Evolutionary conservation across 495 filamentous ascomycete species (phyloP).

Genomic region (Penicillium dipodomyicola): DNA sequence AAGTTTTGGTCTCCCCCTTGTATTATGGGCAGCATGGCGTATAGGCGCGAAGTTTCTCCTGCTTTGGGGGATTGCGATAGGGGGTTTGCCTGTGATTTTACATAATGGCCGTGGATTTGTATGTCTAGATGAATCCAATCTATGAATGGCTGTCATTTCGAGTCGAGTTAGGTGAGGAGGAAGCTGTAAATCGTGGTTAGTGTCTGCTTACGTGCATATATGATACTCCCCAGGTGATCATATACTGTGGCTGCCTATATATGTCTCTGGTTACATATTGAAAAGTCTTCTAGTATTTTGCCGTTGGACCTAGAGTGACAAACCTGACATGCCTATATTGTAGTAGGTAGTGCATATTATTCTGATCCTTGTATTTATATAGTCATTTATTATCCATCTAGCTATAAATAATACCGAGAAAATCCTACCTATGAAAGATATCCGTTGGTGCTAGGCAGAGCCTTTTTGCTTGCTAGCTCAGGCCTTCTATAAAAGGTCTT

Average conservation of each 20-base stretch:
- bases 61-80: slow-evolving; percentile 29
- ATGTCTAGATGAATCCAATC: slow-evolving; percentile 27
- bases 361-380: no score
- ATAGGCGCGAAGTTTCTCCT: slow-evolving; percentile 37
- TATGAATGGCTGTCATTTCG: slow-evolving; percentile 15
- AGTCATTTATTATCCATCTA: no score
- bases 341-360: no score
- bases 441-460: no score
- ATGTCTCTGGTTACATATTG: background rate
- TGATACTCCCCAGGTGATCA: no score
- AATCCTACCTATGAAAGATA: background rate
- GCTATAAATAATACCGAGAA: no score
- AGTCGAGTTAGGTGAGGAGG: background rate
- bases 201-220: no score
- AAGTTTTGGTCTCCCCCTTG: slow-evolving; percentile 33
- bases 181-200: background rate
- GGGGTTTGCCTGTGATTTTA: slow-evolving; percentile 24
- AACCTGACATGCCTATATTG: background rate
- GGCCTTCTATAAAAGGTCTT: no score
- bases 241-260: background rate
- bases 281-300: background rate
- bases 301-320: background rate
- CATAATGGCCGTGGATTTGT: slow-evolving; percentile 25
- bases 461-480: no score
- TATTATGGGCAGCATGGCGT: slow-evolving; percentile 51